Percentiles rank a stretch among this genome's conserved stretches.
Conservation (phyloP, 225 moss, liverwort and hornwort genomes). For the Asterella californica region DNA sequence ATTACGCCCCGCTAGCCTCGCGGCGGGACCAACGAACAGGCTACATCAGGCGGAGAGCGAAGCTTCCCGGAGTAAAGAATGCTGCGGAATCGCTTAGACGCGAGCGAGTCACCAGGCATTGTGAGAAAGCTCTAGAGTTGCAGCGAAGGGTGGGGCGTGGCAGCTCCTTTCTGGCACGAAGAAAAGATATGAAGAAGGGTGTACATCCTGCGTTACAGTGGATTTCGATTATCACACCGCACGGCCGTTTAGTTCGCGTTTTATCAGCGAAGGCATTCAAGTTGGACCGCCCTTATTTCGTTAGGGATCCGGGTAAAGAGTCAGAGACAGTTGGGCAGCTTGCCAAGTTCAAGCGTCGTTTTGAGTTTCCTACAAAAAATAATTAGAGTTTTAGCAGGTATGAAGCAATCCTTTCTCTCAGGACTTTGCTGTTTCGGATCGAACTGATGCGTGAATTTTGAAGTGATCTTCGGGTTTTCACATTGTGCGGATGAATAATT, state of each 20-base stretch:
- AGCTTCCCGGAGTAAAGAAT: too few species aligned
- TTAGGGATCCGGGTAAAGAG: slow-evolving; percentile 93
- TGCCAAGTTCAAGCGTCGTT: slow-evolving; percentile 87
- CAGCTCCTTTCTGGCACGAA: neutral
- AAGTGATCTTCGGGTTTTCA: too few species aligned
- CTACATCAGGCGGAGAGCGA: too few species aligned
- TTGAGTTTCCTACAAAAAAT: slow-evolving; percentile 51
- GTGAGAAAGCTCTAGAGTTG: too few species aligned
- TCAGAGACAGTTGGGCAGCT: slow-evolving; percentile 90
- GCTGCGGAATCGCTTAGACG: too few species aligned
- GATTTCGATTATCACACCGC: slow-evolving; percentile 88
- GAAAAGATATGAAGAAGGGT: slow-evolving; percentile 80
- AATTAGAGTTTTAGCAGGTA: neutral
- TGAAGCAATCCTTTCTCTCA: neutral
- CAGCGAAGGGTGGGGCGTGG: too few species aligned
- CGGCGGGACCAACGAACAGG: too few species aligned
- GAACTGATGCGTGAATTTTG: neutral
- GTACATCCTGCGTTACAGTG: slow-evolving; percentile 94
- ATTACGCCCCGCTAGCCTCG: too few species aligned
- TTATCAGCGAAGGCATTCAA: slow-evolving; percentile 89
- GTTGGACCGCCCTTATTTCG: slow-evolving; percentile 74
- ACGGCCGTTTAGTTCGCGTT: slow-evolving; percentile 87
- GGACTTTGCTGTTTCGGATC: neutral
- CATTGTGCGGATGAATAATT: too few species aligned
- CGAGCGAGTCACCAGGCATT: too few species aligned